phyloP scores from a whole-genome alignment of 2,329 filamentous ascomycete genomes.

The Cryoendolithus antarcticus region DNA sequence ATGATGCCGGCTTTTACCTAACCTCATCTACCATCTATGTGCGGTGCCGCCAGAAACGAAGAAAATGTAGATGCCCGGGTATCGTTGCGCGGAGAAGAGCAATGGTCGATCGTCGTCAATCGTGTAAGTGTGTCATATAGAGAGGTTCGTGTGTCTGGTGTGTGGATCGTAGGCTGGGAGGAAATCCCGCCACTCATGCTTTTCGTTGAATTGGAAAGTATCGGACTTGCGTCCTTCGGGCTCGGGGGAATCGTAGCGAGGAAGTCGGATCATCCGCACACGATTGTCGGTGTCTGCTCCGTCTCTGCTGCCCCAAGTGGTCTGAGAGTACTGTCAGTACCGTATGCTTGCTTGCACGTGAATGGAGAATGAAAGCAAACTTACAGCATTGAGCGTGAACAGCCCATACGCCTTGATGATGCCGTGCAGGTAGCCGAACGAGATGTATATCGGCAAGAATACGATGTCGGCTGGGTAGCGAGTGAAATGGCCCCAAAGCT shows the following conservation, averaged over 20 bases:
- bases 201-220: conserved; percentile 17
- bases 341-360: neutral
- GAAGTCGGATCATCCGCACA: conserved; percentile 47
- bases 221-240: conserved; percentile 21
- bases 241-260: conserved; percentile 19
- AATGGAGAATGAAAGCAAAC: conserved; percentile 22
- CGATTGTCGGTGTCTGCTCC: conserved; percentile 78
- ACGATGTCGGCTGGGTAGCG: conserved; percentile 71
- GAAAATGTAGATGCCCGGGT: conserved; percentile 15
- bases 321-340: conserved; percentile 42
- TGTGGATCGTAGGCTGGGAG: conserved; percentile 21
- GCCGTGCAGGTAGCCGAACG: conserved; percentile 89
- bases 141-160: conserved; percentile 7
- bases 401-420: conserved; percentile 84
- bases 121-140: conserved; percentile 12
- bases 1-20: conserved; percentile 4
- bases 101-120: conserved; percentile 15
- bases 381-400: conserved; percentile 57
- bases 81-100: conserved; percentile 11
- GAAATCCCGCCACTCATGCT: conserved; percentile 13
- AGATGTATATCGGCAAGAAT: conserved; percentile 69
- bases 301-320: conserved; percentile 87
- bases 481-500: conserved; percentile 75
- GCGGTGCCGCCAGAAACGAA: conserved; percentile 15
- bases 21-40: conserved; percentile 19